Evolutionary conservation across 2,329 filamentous ascomycete genomes (phyloP), one percentile per base, ranked within the genome.

Genomic region (Paraconiothyrium brasiliense): DNA sequence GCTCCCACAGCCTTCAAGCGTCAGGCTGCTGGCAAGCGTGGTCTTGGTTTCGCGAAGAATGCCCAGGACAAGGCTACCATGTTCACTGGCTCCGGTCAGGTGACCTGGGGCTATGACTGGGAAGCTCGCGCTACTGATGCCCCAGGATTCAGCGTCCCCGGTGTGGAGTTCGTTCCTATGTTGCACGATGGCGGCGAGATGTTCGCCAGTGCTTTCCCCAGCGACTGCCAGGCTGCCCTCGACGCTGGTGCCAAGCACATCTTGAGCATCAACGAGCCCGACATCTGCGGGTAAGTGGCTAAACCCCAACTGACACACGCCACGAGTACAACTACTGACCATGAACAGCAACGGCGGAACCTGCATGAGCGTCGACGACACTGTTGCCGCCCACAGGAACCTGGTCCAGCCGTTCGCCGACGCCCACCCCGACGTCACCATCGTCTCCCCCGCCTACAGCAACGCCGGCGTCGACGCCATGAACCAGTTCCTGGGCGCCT

Each of bases 71-170:
- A 63, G 57, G 72, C 70, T 5, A 65, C 67, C 9, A 48, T 64
- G 30, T 73, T 75, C 60, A 50, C 64, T 16, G 59, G 54, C 56
- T 54, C 64, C 10, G 54, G 60, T 30, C 64, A 84, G 61, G 81
- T 87, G 70, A 76, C 78, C 27, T 92, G 89, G 89, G 84, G 80
- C 55, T 91, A 90, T 82, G 90, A 91, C 84, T 92, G 90, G 90
- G 87, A 81, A 58, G 72, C 70, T 10, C 49, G 60, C 35, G 50
- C 57, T 43, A 34, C 32, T 10, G 37, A 62, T 30, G 56, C 34
- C 20, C 48, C 32, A 16, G 66, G 69, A 57, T 83, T 84, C 50
- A 70, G 70, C 51, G 79, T 80, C 35, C 76, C 81, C 57, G 61
- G 69, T 11, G 69, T 74, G 30, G 83, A 86, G 76, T 93, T 83